Evolutionary conservation across 2,329 filamentous ascomycete species (phyloP).

Genomic region (Beauveria bassiana): DNA sequence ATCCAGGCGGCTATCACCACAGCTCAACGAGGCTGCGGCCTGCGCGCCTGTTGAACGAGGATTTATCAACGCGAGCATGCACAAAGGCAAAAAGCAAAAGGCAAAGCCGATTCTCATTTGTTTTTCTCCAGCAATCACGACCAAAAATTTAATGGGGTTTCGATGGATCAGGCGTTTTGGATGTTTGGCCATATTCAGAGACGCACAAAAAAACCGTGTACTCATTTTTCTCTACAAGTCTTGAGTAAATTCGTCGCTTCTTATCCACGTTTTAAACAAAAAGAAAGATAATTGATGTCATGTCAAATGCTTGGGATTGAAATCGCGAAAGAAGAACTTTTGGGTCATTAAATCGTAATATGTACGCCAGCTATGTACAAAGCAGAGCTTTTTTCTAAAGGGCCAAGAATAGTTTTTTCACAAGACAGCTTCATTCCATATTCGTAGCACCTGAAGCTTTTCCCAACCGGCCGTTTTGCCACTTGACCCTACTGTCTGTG

Average conservation of each 20-base stretch:
- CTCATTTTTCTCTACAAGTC: constrained; percentile 1
- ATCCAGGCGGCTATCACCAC: not conserved
- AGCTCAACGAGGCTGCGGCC: not conserved
- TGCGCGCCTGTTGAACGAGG: not conserved
- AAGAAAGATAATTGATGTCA: not conserved
- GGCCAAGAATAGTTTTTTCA: not conserved
- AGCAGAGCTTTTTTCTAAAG: not conserved
- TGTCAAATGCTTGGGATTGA: not conserved
- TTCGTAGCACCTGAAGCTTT: constrained; percentile 79
- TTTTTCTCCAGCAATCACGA: not conserved
- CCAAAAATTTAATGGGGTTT: constrained; percentile 1
- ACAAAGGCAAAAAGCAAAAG: not conserved
- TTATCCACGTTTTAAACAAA: not conserved
- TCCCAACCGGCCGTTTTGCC: constrained; percentile 92
- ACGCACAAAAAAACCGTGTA: constrained; percentile 2
- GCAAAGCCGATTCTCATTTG: not conserved
- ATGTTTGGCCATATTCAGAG: constrained; percentile 10
- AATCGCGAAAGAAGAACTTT: not conserved
- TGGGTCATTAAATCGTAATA: constrained; percentile 6
- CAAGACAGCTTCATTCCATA: constrained; percentile 54
- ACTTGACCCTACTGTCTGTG: constrained; percentile 70
- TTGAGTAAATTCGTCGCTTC: not conserved
- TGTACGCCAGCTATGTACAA: constrained; percentile 2
- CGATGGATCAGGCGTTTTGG: constrained; percentile 9
- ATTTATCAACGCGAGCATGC: not conserved